Base-by-base conservation (phyloP, 495 filamentous ascomycete species). In the Xylaria flabelliformis region DNA sequence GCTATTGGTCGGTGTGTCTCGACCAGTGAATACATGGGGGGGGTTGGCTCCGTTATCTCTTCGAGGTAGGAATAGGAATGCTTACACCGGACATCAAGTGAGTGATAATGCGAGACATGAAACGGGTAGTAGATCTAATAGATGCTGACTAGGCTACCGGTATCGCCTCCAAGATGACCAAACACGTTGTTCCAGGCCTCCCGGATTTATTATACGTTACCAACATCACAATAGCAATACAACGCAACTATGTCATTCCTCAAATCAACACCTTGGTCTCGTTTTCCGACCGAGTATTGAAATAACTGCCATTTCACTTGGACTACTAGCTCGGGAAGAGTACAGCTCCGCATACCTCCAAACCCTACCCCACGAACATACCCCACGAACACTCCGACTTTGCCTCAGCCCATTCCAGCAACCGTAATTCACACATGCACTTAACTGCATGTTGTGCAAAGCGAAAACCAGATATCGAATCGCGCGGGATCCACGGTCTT, bases 311-410 rank as follows among this genome's bases (percentile, higher is more conserved):
- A 50, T 66, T 39, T 46, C 29, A 39, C 21, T 13, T 21, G 0
- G 19, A 61, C 34, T 39, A 29, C 32, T 36, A 39, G 32, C 15
- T 34, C 17, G 26, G 42, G 29, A 10, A 46, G n/a, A 48, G 50
- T 53, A 56, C 39, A 64, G 29, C 68, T 70, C 55, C 61, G 24
- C 61, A 70, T 62, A 39, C 46, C 56, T 50, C 12, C 19, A 48
- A 48, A 70, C 42, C n/a, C 51, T 64, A 63, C 29, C 12, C 34
- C 32, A 48, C 24, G n/a, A 12, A 9, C 21, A 26, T 64, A 24
- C 61, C 29, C 68, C 42, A 51, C 56, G 48, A 50, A 17, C 17
- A n/a, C 41, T 17, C 51, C 34, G 39, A 21, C 61, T 64, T n/a
- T 48, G 9, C 50, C 34, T 64, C 61, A 44, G n/a, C n/a, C 46